phyloP scores from a whole-genome alignment of 495 filamentous ascomycete genomes.

The Penicillium tannophilum region DNA sequence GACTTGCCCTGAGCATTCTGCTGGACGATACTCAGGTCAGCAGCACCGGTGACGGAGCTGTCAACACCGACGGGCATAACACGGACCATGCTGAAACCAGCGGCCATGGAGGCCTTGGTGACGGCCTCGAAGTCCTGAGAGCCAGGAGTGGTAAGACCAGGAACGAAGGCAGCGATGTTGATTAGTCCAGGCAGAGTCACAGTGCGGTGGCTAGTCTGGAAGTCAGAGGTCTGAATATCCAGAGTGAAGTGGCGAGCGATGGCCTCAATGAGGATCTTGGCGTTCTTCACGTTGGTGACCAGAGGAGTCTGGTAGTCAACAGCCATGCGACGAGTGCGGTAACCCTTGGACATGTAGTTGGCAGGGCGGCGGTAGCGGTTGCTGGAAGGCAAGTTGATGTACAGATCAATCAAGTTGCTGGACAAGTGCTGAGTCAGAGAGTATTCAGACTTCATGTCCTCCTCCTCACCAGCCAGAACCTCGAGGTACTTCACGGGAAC shows the following conservation, averaged over 20 bases:
- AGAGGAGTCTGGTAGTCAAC: conserved; percentile 97
- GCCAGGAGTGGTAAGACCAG: conserved; percentile 63
- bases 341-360: conserved; percentile 98
- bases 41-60: conserved; percentile 70
- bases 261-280: conserved; percentile 94
- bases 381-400: conserved; percentile 98
- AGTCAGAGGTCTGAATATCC: conserved; percentile 78
- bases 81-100: conserved; percentile 83
- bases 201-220: conserved; percentile 83
- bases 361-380: conserved; percentile 94
- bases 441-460: conserved; percentile 91
- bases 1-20: conserved; percentile 67
- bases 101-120: conserved; percentile 72
- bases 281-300: conserved; percentile 99
- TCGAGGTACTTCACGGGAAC: conserved; percentile 91
- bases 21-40: conserved; percentile 73
- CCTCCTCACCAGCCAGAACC: conserved; percentile 67
- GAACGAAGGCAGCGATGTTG: conserved; percentile 80
- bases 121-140: conserved; percentile 71
- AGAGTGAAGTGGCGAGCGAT: conserved; percentile 85
- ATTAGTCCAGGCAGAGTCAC: conserved; percentile 75
- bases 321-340: conserved; percentile 93
- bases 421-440: conserved; percentile 93
- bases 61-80: conserved; percentile 78
- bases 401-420: conserved; percentile 96